These are phyloP conservation scores for Nicotiana sylvestris DNA, from an alignment of 257 asterid species.

Conservation along the genomic window DNA sequence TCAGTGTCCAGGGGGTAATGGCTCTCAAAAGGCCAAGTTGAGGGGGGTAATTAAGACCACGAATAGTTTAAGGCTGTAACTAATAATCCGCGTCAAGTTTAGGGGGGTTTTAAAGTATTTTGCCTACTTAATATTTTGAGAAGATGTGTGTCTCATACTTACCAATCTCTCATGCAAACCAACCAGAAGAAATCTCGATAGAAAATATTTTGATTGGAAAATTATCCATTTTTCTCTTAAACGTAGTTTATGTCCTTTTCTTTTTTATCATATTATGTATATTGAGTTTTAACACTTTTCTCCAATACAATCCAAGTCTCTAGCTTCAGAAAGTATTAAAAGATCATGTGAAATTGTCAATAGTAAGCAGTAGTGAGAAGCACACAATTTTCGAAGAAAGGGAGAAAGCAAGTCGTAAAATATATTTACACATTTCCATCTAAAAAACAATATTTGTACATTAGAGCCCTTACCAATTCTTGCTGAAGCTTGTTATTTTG, in stretches of 20 bases:
- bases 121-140: neutral
- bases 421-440: neutral
- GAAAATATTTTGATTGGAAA: too few species aligned
- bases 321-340: neutral
- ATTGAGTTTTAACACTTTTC: neutral
- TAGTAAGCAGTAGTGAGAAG: neutral
- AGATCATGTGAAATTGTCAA: neutral
- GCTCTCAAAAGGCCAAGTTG: too few species aligned
- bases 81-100: too few species aligned
- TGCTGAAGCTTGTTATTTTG: slow-evolving; percentile 69
- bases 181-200: neutral
- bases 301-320: neutral
- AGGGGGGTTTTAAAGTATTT: too few species aligned
- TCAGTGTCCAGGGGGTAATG: too few species aligned
- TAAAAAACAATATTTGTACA: neutral
- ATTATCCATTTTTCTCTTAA: too few species aligned
- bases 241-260: neutral
- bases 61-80: too few species aligned
- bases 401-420: neutral
- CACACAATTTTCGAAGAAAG: neutral
- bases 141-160: neutral
- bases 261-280: neutral
- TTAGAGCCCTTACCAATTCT: slow-evolving; percentile 35
- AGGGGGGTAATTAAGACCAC: too few species aligned
- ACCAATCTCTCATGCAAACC: neutral